A percentile compares a stretch with the other conserved stretches of the same genome.
Conservation (phyloP, 2,329 filamentous ascomycete species). For the Thielaviopsis musarum region DNA sequence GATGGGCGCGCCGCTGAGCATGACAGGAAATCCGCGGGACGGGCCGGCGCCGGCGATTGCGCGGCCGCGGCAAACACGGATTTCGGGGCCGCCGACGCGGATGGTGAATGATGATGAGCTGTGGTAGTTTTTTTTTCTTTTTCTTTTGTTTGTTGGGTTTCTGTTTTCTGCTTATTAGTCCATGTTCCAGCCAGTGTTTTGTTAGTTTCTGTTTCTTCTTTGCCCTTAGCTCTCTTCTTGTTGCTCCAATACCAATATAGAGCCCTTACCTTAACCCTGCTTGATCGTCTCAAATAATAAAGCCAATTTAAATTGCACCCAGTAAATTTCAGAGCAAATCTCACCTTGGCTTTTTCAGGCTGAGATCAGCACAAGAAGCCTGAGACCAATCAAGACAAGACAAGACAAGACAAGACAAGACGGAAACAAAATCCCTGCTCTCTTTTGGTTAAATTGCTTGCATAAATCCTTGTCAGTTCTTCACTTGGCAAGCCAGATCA, state of each 20-base stretch:
- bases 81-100: conserved; percentile 3
- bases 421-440: background rate
- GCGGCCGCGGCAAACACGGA: conserved; percentile 1
- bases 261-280: background rate
- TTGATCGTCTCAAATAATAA: background rate
- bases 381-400: background rate
- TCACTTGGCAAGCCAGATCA: background rate
- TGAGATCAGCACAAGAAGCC: background rate
- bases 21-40: conserved; percentile 6
- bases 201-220: background rate
- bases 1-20: conserved; percentile 1
- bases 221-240: background rate
- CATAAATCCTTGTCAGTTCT: background rate
- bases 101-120: conserved; percentile 12
- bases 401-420: background rate
- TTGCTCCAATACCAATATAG: background rate
- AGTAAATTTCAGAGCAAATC: too few species aligned
- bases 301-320: background rate
- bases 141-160: background rate
- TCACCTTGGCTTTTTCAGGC: too few species aligned
- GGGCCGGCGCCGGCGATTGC: conserved; percentile 1
- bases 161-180: background rate
- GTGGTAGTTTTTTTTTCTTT: conserved; percentile 3
- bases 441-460: background rate
- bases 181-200: background rate